Base-by-base conservation (phyloP, 23 red algal species). In the Gracilaria vermiculophylla region DNA sequence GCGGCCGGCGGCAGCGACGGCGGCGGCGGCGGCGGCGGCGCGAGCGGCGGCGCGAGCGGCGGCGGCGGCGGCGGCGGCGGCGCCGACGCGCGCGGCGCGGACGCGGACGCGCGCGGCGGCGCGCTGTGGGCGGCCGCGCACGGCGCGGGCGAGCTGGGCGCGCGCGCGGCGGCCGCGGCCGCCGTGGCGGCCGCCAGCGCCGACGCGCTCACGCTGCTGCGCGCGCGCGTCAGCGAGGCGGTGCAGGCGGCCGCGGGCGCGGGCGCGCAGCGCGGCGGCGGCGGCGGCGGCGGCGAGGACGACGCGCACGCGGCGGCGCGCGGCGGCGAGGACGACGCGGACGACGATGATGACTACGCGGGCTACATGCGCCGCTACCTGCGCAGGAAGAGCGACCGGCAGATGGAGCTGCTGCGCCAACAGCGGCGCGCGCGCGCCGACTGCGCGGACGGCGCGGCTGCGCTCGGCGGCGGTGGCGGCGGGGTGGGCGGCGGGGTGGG, bases 291-390 rank as follows among this genome's bases (percentile, higher is more conserved):
- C 55, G 21, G 31, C 17, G 5, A 24, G 3, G 29, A 64, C 58
- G 29, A 36, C 29, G 29, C 25, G 58, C 5, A 54, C 11, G n/a
- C 52, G 12, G 29, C 29, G 55, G 5, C 23, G 52, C 23, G 21
- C 54, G 58, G 2, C 28, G 58, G 16, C 9, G 58, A 24, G 37
- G 67, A 41, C 6, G 36, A 45, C 8, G 37, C 23, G 3, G 67
- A 73, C 2, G 67, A 73, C 20, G 67, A 73, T 20, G 67, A 73
- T n/a, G 67, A 73, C 67, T 73, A 73, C 67, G 67, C 67, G 42
- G 7, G 5, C 21, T 73, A 73, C 37, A 10, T 73, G 67, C 36
- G 67, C 6, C 67, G 67, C 37, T 73, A 73, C 37, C 42, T 73
- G 67, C 67, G 67, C 14, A 8, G 67, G 4, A 73, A 73, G 37